Conservation (phyloP, 2,329 filamentous ascomycete genomes). For the Penicillium polonicum region DNA sequence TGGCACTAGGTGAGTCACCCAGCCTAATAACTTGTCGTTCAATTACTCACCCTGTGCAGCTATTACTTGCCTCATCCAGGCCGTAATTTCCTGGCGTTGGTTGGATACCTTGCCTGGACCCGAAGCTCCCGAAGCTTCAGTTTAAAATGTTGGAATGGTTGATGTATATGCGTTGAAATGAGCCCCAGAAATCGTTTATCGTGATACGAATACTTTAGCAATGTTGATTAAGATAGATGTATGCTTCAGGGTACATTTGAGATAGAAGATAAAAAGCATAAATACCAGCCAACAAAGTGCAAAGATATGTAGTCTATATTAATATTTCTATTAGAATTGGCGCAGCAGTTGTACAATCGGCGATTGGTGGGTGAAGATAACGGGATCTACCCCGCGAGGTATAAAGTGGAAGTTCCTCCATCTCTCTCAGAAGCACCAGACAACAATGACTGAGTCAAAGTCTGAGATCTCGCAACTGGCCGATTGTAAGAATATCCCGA, state of each 20-base stretch:
- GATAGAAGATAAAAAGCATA: neutral
- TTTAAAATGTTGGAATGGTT: neutral
- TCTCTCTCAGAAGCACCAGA: neutral
- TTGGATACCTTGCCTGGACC: neutral
- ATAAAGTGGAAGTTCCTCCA: neutral
- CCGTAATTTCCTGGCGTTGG: conserved; percentile 6
- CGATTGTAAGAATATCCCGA: conserved; percentile 36
- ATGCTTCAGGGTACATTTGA: neutral
- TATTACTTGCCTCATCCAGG: conserved; percentile 3
- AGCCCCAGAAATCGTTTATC: neutral
- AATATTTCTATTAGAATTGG: neutral
- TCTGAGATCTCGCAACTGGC: conserved; percentile 6
- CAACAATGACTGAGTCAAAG: conserved; percentile 1
- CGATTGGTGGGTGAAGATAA: neutral
- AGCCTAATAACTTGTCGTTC: neutral
- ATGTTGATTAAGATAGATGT: neutral
- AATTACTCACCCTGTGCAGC: neutral
- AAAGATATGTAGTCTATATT: neutral
- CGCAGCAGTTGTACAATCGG: neutral
- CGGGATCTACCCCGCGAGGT: conserved; percentile 3
- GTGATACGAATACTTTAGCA: neutral
- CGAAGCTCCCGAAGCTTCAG: neutral
- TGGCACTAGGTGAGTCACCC: conserved; percentile 13
- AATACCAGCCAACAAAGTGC: neutral
- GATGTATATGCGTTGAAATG: neutral